Evolutionary conservation across 2,329 filamentous ascomycete species (phyloP), one percentile per base, ranked within the genome.

Genomic region (Hymenoscyphus infarciens): DNA sequence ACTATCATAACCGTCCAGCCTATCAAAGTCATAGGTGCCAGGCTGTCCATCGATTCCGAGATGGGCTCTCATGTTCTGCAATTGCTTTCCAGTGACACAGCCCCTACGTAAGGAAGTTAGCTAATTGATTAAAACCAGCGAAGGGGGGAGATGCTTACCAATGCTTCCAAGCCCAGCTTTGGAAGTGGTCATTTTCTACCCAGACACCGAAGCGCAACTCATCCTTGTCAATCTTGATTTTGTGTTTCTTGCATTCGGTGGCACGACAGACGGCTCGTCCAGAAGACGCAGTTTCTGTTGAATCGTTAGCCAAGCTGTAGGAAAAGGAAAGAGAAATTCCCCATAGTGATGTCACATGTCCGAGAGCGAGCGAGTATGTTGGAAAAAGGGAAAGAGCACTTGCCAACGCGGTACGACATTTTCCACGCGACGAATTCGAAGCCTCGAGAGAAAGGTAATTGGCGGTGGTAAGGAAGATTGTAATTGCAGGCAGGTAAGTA

Each of bases 121-220:
- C 8, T 45, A 11, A 29, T 5, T 11, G 15, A 31, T n/a, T 1
- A 35, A 8, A 35, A 19, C 11, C 5, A 6, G 22, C 11, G n/a
- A n/a, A 31, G 33, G 25, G 5, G 10, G 11, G 7, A 27, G 25
- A 29, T 53, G 70, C 83, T 73, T 81, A 96, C 94, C 94, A 97
- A 75, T 98, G 94, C 73, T 88, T 89, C 87, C 89, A 98, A 62
- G 79, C 76, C 85, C 87, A 96, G 71, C 82, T 82, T 52, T 84
- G 84, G 71, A 87, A 82, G 0, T 80, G 71, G 0, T 78, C 59
- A 67, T 88, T 83, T 8, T 83, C 83, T 66, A 96, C 83, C 81
- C 88, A 91, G 25, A 82, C 83, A 52, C 90, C 94, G 60, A 92
- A 84, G 61, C 94, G 89, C 2, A 97, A 78, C 67, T 91, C 86